Base-by-base conservation (phyloP, 768 basidiomycete species). In the Amyloporia xantha region DNA sequence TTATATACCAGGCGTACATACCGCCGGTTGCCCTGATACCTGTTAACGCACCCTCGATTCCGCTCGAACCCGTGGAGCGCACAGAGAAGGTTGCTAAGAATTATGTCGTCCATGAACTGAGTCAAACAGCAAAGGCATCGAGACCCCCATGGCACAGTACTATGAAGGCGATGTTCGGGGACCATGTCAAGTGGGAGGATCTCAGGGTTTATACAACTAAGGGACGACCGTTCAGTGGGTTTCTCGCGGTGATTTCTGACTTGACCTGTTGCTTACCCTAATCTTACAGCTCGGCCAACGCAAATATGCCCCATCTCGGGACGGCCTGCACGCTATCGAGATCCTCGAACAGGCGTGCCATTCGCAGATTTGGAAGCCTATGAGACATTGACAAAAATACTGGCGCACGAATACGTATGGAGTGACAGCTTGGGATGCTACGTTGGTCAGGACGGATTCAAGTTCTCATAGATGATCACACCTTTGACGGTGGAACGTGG, bases 111-210 rank as follows among this genome's bases (percentile, higher is more conserved):
- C 83, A 89, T 58, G 84, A 87, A 55, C 43, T 72, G 2, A 70
- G 66, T 2, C 79, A 84, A 52, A 60, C 65, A 1, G 66, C 72
- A 20, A 69, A 68, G 4, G 64, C 66, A 1, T 64, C 69, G 0
- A 79, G 79, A 50, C 83, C 86, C 0, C 59, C 65, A 0, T 86
- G 87, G 85, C 71, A 68, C 41, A 78, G 84, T 25, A 90, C 85
- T 10, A 87, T 93, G 84, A 59, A 73, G 5, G 82, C 89, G 1
- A 74, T 95, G 70, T 91, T 97, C 57, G 92, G 94, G 1, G 73
- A 86, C 44, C 85, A 94, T 56, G 83, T 84, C 7, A 75, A 83
- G 41, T 97, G 88, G 88, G 81, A 86, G 44, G 76, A 82, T 24
- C 50, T 87, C 19, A 79, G 73, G 51, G 83, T 84, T 5, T 87